Base-by-base conservation (phyloP, 2,329 filamentous ascomycete genomes). In the Aureobasidium mangrovei region DNA sequence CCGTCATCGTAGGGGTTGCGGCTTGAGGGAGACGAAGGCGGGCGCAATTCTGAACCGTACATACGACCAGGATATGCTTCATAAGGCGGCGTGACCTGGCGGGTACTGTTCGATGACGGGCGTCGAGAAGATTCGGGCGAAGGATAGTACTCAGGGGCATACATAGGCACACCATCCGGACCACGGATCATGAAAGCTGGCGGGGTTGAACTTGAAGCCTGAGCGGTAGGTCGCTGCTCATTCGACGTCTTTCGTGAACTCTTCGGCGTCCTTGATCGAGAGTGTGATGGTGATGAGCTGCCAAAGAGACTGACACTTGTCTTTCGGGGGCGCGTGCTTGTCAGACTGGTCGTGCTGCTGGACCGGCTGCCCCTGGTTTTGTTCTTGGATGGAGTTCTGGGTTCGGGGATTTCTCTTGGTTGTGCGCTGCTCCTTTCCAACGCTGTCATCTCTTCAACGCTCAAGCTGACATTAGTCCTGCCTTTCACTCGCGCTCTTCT, bases 381-480 rank as follows among this genome's bases (percentile, higher is more conserved):
- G 42, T 61, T 66, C 53, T 63, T 57, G 53, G 41, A 31, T 49
- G 62, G 60, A 35, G 55, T 55, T 24, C 52, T 56, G 60, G 64
- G 57, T 58, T 61, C 54, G 53, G 53, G 53, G 29, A 35, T 42
- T 27, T 56, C 57, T 7, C 48, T 47, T 24, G 42, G 28, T 18
- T 53, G 55, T 9, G 51, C 45, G 12, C 48, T 54, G 36, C 79
- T 77, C 59, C 83, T 80, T 65, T 91, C 85, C 61, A 95, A 76
- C 44, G 89, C 90, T 58, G 84, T 85, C 62, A 95, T 75, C 69
- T 96, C 91, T 53, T 86, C 82, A 63, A 84, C 80, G 61, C 80
- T 89, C 59, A 97, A 78, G 66, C 84, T 86, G 54, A 96, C 88
- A 55, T 94, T 87, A 42, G 78, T 76, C 68, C 84, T 85, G 59